Percentiles rank a stretch among this genome's conserved stretches.
Evolutionary conservation across 768 basidiomycete genomes (phyloP).

Genomic region (Pleurotus pulmonarius): DNA sequence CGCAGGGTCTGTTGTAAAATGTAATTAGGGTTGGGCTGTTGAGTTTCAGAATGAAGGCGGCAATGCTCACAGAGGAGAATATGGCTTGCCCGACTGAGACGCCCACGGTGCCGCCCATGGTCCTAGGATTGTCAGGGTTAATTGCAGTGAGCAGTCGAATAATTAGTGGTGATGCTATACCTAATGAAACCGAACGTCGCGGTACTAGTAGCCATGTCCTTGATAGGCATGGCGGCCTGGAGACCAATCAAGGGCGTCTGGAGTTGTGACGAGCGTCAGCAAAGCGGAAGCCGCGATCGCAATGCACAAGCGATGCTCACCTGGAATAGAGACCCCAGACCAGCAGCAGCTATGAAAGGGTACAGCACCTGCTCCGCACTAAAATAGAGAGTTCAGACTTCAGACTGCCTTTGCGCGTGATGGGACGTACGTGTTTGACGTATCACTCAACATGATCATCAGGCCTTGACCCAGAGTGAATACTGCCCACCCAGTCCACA

Average conservation of each 20-base stretch:
- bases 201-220: constrained; percentile 84
- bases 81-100: constrained; percentile 73
- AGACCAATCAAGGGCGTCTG: constrained; percentile 68
- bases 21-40: neutral
- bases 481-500: constrained; percentile 58
- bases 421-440: constrained; percentile 44
- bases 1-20: constrained; percentile 28
- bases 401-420: too few relatives aligned
- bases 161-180: constrained; percentile 23
- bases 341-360: constrained; percentile 63
- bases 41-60: neutral
- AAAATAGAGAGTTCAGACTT: constrained; percentile 6
- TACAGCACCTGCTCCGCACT: constrained; percentile 65
- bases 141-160: constrained; percentile 4
- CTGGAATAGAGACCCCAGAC: constrained; percentile 66
- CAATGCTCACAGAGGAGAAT: constrained; percentile 48
- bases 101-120: constrained; percentile 73
- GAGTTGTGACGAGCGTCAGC: neutral
- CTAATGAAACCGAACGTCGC: constrained; percentile 68
- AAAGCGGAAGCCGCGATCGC: neutral
- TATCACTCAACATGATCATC: constrained; percentile 63
- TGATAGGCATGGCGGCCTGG: constrained; percentile 85
- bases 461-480: constrained; percentile 68
- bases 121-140: constrained; percentile 31
- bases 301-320: constrained; percentile 17